Conservation (phyloP, 768 basidiomycete genomes). For the Russula olivacea region DNA sequence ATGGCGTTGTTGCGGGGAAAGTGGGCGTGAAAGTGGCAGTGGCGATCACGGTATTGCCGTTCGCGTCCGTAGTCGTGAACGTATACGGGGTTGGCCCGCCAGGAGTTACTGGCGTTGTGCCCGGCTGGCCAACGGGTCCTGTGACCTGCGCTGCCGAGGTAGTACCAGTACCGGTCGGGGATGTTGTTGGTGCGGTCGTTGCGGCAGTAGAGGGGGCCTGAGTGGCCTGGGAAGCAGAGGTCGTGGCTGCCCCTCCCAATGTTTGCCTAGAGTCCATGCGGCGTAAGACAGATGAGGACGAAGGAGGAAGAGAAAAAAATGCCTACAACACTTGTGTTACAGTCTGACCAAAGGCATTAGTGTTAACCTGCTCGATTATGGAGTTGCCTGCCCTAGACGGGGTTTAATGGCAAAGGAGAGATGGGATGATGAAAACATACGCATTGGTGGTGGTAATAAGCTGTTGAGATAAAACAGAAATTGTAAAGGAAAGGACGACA, state of each 20-base stretch:
- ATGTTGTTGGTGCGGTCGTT: conserved; percentile 26
- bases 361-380: conserved; percentile 45
- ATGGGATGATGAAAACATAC: conserved; percentile 34
- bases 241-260: conserved; percentile 22
- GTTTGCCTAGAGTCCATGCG: conserved; percentile 19
- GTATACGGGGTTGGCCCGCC: conserved; percentile 29
- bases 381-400: conserved; percentile 41
- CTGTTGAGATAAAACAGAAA: conserved; percentile 31
- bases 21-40: conserved; percentile 34
- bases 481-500: conserved; percentile 25
- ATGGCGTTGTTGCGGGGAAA: conserved; percentile 28
- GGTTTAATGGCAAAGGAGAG: conserved; percentile 14
- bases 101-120: conserved; percentile 27
- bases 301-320: neutral
- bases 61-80: conserved; percentile 35
- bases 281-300: neutral
- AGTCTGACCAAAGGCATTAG: conserved; percentile 37
- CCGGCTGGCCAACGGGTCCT: conserved; percentile 57
- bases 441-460: conserved; percentile 38
- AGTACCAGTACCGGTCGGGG: conserved; percentile 23
- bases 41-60: conserved; percentile 27
- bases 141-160: conserved; percentile 26
- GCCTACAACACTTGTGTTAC: conserved; percentile 43
- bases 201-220: conserved; percentile 26
- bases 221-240: conserved; percentile 16